Percentiles rank a stretch among this genome's conserved stretches.
Evolutionary conservation across 1,284 basidiomycete genomes (phyloP).

Genomic region (Flammula alnicola): DNA sequence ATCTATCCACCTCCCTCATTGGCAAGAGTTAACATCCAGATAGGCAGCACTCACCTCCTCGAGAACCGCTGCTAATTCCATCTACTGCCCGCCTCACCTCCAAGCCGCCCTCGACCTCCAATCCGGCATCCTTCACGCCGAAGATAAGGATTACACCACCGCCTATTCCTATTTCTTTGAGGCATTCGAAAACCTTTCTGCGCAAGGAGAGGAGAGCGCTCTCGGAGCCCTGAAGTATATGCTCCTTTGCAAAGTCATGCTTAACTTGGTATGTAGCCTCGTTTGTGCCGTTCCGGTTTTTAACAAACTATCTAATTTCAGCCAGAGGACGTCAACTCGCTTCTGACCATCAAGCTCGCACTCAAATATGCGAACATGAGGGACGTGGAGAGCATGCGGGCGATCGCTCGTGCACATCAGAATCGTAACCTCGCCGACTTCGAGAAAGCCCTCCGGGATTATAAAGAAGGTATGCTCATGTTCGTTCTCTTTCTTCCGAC

Average conservation of each 20-base stretch:
- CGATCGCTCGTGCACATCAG: constrained; percentile 92
- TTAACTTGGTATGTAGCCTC: constrained; percentile 74
- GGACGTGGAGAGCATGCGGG: constrained; percentile 95
- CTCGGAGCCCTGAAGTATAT: constrained; percentile 96
- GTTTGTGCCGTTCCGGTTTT: background rate
- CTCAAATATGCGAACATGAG: constrained; percentile 81
- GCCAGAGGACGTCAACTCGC: constrained; percentile 91
- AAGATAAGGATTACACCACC: constrained; percentile 98
- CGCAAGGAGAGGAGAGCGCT: constrained; percentile 76
- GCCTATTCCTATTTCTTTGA: constrained; percentile 99
- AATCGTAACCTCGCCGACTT: constrained; percentile 90
- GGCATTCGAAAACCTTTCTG: constrained; percentile 83
- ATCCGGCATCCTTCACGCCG: constrained; percentile 89
- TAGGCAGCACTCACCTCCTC: constrained; percentile 92
- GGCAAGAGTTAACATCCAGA: background rate
- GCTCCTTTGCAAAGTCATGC: constrained; percentile 98
- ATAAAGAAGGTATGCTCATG: constrained; percentile 73
- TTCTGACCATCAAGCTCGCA: constrained; percentile 88
- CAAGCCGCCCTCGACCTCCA: constrained; percentile 95
- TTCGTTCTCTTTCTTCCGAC: background rate
- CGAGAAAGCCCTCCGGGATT: constrained; percentile 86
- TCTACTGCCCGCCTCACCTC: constrained; percentile 95
- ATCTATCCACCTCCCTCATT: background rate
- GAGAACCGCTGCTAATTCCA: constrained; percentile 93
- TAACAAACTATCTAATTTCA: constrained; percentile 34